phyloP scores from a whole-genome alignment of 805 yeast genomes.

The Metschnikowia gelsemii region DNA sequence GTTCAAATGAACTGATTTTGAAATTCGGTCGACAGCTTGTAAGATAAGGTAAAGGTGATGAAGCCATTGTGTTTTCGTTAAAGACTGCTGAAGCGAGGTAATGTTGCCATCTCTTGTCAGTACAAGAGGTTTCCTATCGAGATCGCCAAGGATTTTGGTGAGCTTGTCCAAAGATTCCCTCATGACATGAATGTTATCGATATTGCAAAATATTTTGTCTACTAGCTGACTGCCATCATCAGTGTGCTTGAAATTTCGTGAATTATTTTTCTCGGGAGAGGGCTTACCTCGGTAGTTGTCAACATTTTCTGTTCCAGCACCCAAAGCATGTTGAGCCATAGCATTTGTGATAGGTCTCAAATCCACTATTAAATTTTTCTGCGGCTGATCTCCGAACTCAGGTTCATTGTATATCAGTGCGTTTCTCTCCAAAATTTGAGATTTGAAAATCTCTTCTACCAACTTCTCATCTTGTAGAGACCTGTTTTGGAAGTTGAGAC shows the following conservation, averaged over 20 bases:
- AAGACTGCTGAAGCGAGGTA: conserved; percentile 43
- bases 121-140: conserved; percentile 54
- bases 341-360: conserved; percentile 93
- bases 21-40: conserved; percentile 72
- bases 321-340: conserved; percentile 92
- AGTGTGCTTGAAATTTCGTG: background rate
- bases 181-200: conserved; percentile 95
- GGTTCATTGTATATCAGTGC: conserved; percentile 20
- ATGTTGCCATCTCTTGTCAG: conserved; percentile 13
- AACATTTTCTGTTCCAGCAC: conserved; percentile 96
- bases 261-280: conserved; percentile 12
- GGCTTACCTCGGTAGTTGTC: conserved; percentile 65
- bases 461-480: conserved; percentile 90
- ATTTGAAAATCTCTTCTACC: conserved; percentile 66
- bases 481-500: conserved; percentile 73
- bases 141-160: conserved; percentile 59
- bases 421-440: conserved; percentile 44
- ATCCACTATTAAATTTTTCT: conserved; percentile 73
- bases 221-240: conserved; percentile 31
- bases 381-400: conserved; percentile 35
- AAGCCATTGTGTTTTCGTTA: conserved; percentile 76
- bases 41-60: conserved; percentile 66
- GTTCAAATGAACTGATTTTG: conserved; percentile 79
- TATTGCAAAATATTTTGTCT: conserved; percentile 78
- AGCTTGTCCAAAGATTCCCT: conserved; percentile 74